These are phyloP conservation scores for Solanum virginianum DNA, from an alignment of 257 asterid genomes.

Conservation along the genomic window DNA sequence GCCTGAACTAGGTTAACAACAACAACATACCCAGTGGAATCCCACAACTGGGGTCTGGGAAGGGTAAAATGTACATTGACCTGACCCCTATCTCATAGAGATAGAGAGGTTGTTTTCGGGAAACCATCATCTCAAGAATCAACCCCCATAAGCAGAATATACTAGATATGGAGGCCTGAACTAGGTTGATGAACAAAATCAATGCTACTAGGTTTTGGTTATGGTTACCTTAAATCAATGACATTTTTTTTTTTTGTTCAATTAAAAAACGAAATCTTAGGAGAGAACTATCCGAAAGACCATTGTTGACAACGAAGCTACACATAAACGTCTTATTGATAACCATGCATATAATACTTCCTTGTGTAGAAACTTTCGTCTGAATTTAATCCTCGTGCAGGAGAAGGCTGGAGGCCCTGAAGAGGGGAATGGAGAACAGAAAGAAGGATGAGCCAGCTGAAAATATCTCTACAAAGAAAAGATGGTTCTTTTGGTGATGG, in stretches of 20 bases:
- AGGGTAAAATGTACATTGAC: too few species aligned
- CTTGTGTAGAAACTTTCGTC: background rate
- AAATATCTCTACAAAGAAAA: constrained; percentile 26
- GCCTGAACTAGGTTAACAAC: background rate
- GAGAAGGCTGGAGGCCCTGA: constrained; percentile 58
- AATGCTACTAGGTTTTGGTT: background rate
- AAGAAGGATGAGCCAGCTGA: constrained; percentile 29
- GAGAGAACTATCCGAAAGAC: background rate
- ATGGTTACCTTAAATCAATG: background rate
- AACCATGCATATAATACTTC: background rate
- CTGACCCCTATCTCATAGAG: too few species aligned
- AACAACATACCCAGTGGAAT: too few species aligned
- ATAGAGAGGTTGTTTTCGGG: too few species aligned
- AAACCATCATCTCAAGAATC: too few species aligned
- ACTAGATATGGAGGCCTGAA: background rate
- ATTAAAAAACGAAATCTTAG: background rate
- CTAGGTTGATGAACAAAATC: background rate
- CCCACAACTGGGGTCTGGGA: too few species aligned
- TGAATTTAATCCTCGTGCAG: constrained; percentile 15
- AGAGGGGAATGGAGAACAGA: constrained; percentile 66
- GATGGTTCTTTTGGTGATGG: constrained; percentile 65
- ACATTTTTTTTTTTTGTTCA: background rate
- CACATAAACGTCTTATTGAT: background rate
- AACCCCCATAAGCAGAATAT: too few species aligned
- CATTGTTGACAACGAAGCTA: background rate